Percentiles rank a stretch among this genome's conserved stretches.
Conservation (phyloP, 257 asterid species). For the Salvia rosmarinus region DNA sequence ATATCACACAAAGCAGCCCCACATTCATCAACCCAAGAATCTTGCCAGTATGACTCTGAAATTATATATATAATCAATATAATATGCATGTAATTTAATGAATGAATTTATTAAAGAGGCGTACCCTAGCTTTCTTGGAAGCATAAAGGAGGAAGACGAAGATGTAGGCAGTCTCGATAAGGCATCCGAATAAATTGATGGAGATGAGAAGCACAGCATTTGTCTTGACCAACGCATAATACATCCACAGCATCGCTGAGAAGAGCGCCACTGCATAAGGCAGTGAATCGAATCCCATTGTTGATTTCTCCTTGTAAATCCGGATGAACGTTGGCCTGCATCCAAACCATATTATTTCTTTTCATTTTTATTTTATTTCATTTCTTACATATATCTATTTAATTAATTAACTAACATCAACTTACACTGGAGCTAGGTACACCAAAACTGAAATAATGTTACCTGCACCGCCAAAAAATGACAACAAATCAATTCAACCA, state of each 20-base stretch:
- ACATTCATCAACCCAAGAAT: slow-evolving; percentile 46
- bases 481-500: not conserved
- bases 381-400: not conserved
- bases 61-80: not conserved
- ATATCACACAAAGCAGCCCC: slow-evolving; percentile 41
- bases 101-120: not conserved
- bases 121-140: slow-evolving; percentile 53
- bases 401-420: not conserved
- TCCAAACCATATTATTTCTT: not conserved
- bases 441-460: slow-evolving; percentile 70
- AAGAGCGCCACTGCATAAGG: slow-evolving; percentile 58
- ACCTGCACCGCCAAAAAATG: slow-evolving; percentile 63
- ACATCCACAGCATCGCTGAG: slow-evolving; percentile 59
- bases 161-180: slow-evolving; percentile 52
- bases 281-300: slow-evolving; percentile 55
- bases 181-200: slow-evolving; percentile 55
- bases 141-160: slow-evolving; percentile 48
- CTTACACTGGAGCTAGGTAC: slow-evolving; percentile 84
- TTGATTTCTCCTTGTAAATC: slow-evolving; percentile 56
- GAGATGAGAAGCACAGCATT: slow-evolving; percentile 52
- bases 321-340: slow-evolving; percentile 56
- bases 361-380: no score
- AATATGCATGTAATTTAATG: not conserved
- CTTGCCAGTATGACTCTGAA: slow-evolving; percentile 47
- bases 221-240: slow-evolving; percentile 51